Evolutionary conservation across 768 basidiomycete genomes (phyloP).

Genomic region (Lactarius akahatsu): DNA sequence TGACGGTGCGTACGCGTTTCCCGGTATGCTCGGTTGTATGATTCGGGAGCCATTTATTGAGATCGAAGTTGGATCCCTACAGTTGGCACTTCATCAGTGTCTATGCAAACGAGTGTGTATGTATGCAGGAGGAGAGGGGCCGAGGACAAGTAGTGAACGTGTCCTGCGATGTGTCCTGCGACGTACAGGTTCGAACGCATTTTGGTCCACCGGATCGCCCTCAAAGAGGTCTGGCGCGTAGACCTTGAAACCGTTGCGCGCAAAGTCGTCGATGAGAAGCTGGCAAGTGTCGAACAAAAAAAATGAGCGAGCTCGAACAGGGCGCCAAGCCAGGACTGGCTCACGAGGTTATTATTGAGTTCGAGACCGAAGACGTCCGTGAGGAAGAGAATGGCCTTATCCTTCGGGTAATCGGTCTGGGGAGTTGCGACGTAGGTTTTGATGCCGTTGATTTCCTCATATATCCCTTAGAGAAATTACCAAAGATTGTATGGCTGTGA

Average conservation of each 20-base stretch:
- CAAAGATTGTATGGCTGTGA: background rate
- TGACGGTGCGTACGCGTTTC: constrained; percentile 31
- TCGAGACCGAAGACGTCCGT: constrained; percentile 41
- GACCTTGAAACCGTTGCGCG: constrained; percentile 39
- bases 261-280: constrained; percentile 47
- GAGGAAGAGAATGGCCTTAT: constrained; percentile 44
- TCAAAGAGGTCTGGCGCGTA: constrained; percentile 9
- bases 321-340: constrained; percentile 1
- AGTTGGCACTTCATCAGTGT: background rate
- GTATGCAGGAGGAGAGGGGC: background rate
- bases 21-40: constrained; percentile 30
- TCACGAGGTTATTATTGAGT: constrained; percentile 38
- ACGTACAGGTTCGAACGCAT: constrained; percentile 28
- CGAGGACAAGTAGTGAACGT: background rate
- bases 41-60: constrained; percentile 6
- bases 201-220: constrained; percentile 32
- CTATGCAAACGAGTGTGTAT: background rate
- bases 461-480: constrained; percentile 32
- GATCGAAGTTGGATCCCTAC: constrained; percentile 17
- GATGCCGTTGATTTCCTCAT: constrained; percentile 39
- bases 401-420: constrained; percentile 35
- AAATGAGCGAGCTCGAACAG: background rate
- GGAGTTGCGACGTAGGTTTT: constrained; percentile 44
- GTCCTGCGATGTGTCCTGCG: background rate
- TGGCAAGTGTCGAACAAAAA: constrained; percentile 23